Conservation (phyloP, 495 filamentous ascomycete species). For the Penicillium alfredii region DNA sequence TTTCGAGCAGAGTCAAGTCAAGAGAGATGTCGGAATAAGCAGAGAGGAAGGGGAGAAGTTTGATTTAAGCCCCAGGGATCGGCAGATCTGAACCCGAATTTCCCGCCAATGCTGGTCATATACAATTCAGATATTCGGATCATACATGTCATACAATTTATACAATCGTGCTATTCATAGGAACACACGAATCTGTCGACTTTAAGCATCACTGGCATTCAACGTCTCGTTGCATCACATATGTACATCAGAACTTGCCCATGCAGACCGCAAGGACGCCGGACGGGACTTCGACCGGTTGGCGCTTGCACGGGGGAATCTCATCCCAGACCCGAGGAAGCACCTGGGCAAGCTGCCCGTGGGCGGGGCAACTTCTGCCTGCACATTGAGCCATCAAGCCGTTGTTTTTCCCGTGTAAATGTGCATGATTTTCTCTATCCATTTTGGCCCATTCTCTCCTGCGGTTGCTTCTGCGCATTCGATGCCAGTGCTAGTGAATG, state of each 20-base stretch:
- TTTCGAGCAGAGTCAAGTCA: neutral
- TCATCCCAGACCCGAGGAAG: constrained; percentile 19
- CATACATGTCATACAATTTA: no score
- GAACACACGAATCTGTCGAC: neutral
- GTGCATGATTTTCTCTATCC: constrained; percentile 39
- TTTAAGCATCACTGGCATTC: constrained; percentile 33
- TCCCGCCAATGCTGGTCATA: no score
- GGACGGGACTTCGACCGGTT: constrained; percentile 11
- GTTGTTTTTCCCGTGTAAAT: constrained; percentile 36
- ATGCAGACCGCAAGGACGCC: constrained; percentile 8
- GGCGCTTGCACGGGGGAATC: constrained; percentile 16
- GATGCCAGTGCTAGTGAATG: constrained; percentile 19
- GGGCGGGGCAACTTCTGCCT: constrained; percentile 24
- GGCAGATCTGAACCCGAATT: neutral
- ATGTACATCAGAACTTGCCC: constrained; percentile 39
- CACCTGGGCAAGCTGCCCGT: constrained; percentile 21
- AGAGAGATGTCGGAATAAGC: neutral
- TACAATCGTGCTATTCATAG: neutral
- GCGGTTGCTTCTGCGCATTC: constrained; percentile 9
- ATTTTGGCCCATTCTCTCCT: constrained; percentile 16
- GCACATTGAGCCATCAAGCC: constrained; percentile 31
- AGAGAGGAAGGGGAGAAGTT: constrained; percentile 5
- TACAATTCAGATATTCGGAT: no score
- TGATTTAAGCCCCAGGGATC: neutral
- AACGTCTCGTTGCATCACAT: constrained; percentile 29